Base-by-base conservation (phyloP, 2,329 filamentous ascomycete species). In the Talaromyces pinophilus region DNA sequence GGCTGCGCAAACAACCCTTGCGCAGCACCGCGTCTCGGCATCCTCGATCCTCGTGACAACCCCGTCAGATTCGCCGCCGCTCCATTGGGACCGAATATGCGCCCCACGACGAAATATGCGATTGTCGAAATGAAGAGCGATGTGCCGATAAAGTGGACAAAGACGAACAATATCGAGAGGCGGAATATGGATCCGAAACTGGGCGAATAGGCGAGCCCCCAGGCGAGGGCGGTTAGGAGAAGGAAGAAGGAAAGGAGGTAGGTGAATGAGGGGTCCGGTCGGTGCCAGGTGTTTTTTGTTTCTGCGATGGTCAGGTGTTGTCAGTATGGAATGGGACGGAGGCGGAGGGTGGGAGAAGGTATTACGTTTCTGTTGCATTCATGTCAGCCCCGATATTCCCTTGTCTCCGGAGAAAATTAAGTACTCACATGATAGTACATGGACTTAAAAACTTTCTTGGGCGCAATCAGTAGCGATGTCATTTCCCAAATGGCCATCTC, bases 401-500 rank as follows among this genome's bases (percentile, higher is more conserved):
- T 19, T 35, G n/a, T 19, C 17, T 22, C 7, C 2, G 10, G 54
- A 19, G 30, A 7, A 10, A 38, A 46, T n/a, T n/a, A 8, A 17
- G 5, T n/a, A 78, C 83, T 70, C 78, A 88, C 87, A 78, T 90
- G 87, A 73, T 90, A 89, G 76, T 90, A 90, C 76, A 90, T 89
- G 54, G 87, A 88, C 69, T 88, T 82, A 76, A 90, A 90, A 61
- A 90, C 88, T 75, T 90, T 90, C 79, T 90, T 90, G 0, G 88
- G 88, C 38, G 87, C 86, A 74, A 90, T 87, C 69, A 90, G 82
- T 63, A 90, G 80, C 72, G 85, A 86, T 68, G 86, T 88, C 85
- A 90, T 90, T 76, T 90, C 88, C 88, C 88, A 90, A 71, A 89
- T 85, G 22, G 88, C 88, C 83, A 89, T 89, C 75, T 90, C 88